These are phyloP conservation scores for Aspergillus sp. DNA, from an alignment of 2,329 filamentous ascomycete species.

Conservation along the genomic window DNA sequence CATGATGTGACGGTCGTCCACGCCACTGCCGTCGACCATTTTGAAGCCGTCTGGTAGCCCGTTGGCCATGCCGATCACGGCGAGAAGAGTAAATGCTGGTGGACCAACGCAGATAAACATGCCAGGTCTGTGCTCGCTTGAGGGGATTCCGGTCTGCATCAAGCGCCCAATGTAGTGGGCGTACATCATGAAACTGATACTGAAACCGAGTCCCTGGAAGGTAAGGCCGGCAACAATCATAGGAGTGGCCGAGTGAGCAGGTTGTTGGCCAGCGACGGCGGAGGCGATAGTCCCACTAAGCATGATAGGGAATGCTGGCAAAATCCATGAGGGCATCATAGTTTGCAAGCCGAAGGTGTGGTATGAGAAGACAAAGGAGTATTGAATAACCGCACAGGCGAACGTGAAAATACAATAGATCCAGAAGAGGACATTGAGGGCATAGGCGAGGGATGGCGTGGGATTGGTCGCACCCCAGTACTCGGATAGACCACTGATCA, in stretches of 20 bases:
- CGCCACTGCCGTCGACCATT: slow-evolving; percentile 30
- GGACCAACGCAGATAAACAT: slow-evolving; percentile 75
- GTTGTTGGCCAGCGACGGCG: slow-evolving; percentile 59
- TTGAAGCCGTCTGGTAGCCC: slow-evolving; percentile 46
- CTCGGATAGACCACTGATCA: slow-evolving; percentile 62
- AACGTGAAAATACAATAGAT: slow-evolving; percentile 59
- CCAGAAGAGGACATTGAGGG: slow-evolving; percentile 65
- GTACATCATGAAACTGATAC: slow-evolving; percentile 68
- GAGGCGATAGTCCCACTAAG: slow-evolving; percentile 65
- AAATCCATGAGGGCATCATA: slow-evolving; percentile 70
- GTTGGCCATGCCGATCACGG: slow-evolving; percentile 63
- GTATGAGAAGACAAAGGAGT: slow-evolving; percentile 60
- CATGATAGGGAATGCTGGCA: slow-evolving; percentile 73
- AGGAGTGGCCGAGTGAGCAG: slow-evolving; percentile 51
- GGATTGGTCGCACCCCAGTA: slow-evolving; percentile 57
- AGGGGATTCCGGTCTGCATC: slow-evolving; percentile 62
- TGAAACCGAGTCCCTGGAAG: slow-evolving; percentile 66
- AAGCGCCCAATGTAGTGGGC: slow-evolving; percentile 66
- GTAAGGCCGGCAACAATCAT: slow-evolving; percentile 64
- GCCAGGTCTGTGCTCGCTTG: slow-evolving; percentile 60
- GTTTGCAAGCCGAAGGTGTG: slow-evolving; percentile 57
- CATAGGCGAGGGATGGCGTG: slow-evolving; percentile 53
- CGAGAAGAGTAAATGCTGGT: slow-evolving; percentile 65
- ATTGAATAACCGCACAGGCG: slow-evolving; percentile 59
- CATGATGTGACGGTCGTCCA: slow-evolving; percentile 33